A percentile compares a stretch with the other conserved stretches of the same genome.
Evolutionary conservation across 331 rosid species (phyloP).

Genomic region (Saraca asoca): DNA sequence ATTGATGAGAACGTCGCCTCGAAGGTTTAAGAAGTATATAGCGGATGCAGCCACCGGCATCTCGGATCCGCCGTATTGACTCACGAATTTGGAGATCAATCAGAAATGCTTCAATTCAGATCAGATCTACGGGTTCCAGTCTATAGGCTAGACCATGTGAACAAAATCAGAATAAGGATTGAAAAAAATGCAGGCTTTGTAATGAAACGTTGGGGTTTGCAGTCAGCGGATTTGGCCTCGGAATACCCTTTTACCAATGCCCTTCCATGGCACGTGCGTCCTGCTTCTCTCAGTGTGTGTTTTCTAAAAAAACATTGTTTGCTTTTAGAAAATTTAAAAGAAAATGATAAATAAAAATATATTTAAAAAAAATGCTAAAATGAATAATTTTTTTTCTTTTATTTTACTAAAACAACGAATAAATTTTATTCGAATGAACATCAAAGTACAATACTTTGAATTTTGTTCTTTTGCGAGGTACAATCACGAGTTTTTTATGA

Average conservation of each 20-base stretch:
- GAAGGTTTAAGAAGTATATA: constrained; percentile 87
- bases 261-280: background rate
- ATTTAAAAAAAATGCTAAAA: no score
- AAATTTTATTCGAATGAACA: no score
- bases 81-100: constrained; percentile 37
- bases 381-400: no score
- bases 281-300: no score
- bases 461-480: no score
- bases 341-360: no score
- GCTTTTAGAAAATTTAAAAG: no score
- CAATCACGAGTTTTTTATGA: no score
- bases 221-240: background rate
- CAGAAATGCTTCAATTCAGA: constrained; percentile 12
- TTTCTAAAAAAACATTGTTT: no score
- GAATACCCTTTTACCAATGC: no score
- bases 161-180: constrained; percentile 13
- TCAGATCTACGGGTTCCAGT: constrained; percentile 30
- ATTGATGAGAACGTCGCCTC: constrained; percentile 96
- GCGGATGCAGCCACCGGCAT: constrained; percentile 99
- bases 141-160: background rate
- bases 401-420: no score
- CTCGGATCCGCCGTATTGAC: constrained; percentile 58
- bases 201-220: background rate
- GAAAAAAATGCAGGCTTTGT: background rate
- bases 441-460: no score